Evolutionary conservation across 208 protist genomes (phyloP).

Genomic region (Leishmania gerbilli): DNA sequence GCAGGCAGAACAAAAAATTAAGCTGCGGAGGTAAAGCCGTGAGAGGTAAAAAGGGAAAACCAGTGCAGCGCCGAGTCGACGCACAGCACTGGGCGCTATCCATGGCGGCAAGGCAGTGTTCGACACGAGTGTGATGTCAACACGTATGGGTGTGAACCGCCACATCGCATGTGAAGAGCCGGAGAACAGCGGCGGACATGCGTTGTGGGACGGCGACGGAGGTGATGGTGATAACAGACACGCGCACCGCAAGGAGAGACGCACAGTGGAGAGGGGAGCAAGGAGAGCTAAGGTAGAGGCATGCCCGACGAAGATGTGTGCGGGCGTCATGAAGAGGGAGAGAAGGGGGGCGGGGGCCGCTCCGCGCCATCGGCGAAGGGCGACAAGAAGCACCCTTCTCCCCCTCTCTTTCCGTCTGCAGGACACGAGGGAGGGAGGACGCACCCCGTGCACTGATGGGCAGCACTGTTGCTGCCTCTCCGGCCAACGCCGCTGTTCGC

Average conservation of each 20-base stretch:
- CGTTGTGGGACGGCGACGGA: neutral
- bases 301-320: neutral
- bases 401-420: neutral
- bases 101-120: neutral
- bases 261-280: neutral
- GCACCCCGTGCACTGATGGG: neutral
- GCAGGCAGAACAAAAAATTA: too few relatives aligned
- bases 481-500: neutral
- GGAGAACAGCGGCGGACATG: neutral
- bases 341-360: neutral
- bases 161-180: neutral
- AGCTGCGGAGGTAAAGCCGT: neutral
- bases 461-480: neutral
- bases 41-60: neutral
- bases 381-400: neutral
- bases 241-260: neutral
- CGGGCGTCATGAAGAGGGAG: neutral
- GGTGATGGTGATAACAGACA: neutral
- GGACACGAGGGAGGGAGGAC: neutral
- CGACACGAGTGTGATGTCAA: neutral
- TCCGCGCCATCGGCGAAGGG: neutral
- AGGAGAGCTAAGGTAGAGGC: constrained; percentile 1
- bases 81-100: neutral
- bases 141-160: neutral
- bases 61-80: neutral